A percentile compares a stretch with the other conserved stretches of the same genome.
Evolutionary conservation across 371 early-diverging fungal genomes (phyloP).

Genomic region (Mortierella sp.): DNA sequence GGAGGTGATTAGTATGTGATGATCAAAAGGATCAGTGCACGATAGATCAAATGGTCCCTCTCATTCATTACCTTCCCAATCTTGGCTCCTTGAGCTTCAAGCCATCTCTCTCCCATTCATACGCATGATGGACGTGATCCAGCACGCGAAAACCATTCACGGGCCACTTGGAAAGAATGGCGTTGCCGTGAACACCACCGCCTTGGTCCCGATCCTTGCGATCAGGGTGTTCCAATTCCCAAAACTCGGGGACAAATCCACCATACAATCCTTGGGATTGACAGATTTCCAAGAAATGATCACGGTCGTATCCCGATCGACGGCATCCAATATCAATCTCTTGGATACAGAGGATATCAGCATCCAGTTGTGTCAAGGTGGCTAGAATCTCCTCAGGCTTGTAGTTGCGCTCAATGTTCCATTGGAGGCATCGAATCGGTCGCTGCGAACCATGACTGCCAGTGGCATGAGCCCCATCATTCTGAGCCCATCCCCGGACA

Average conservation of each 20-base stretch:
- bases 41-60: neutral
- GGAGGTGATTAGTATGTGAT: neutral
- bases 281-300: constrained; percentile 72
- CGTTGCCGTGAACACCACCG: constrained; percentile 87
- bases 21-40: neutral
- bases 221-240: constrained; percentile 71
- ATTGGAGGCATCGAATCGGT: constrained; percentile 62
- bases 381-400: constrained; percentile 69
- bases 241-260: constrained; percentile 81
- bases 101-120: constrained; percentile 81
- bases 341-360: constrained; percentile 76
- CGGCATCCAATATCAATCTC: constrained; percentile 79
- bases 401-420: constrained; percentile 84
- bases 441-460: neutral
- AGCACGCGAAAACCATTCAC: constrained; percentile 66
- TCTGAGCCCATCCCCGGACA: too few relatives aligned
- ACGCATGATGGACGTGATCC: constrained; percentile 75
- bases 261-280: constrained; percentile 66
- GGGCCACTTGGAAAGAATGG: constrained; percentile 78
- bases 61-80: constrained; percentile 58
- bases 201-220: constrained; percentile 69
- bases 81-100: constrained; percentile 71
- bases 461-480: too few relatives aligned
- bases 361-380: constrained; percentile 63
- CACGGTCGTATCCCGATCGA: constrained; percentile 65